phyloP scores from a whole-genome alignment of 23 red algal species.

The Cyanidioschyzon merolae region DNA sequence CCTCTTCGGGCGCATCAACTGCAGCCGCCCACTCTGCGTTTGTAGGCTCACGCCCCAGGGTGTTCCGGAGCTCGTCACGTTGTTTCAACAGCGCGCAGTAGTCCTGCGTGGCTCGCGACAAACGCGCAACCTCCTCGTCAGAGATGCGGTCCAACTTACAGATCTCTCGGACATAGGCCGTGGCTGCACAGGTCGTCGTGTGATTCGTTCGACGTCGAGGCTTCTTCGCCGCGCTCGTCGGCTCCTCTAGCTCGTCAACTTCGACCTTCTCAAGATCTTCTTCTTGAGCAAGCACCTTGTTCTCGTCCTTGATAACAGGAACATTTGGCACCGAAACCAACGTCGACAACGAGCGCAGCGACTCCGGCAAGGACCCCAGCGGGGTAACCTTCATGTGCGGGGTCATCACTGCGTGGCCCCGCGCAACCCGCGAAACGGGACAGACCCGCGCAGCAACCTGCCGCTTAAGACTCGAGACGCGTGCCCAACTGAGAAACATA shows the following conservation, averaged over 20 bases:
- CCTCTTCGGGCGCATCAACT: constrained; percentile 18
- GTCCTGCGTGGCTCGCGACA: constrained; percentile 34
- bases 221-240: neutral
- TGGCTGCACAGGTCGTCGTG: neutral
- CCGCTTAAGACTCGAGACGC: too few relatives aligned
- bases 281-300: neutral
- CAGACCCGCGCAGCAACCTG: too few relatives aligned
- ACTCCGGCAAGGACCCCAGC: neutral
- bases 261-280: neutral
- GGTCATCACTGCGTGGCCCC: too few relatives aligned
- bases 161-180: constrained; percentile 62
- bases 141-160: constrained; percentile 39
- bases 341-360: neutral
- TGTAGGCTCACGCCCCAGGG: constrained; percentile 24
- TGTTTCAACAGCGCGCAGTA: constrained; percentile 36
- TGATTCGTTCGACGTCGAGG: neutral
- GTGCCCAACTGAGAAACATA: too few relatives aligned
- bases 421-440: too few relatives aligned
- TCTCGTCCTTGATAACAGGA: neutral
- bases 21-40: constrained; percentile 62
- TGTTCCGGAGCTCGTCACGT: neutral
- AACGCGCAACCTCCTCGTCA: constrained; percentile 37
- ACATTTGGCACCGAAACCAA: neutral
- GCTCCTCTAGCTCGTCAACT: neutral
- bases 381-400: neutral